phyloP scores from a whole-genome alignment of 2,329 filamentous ascomycete species.

The Myriosclerotinia scirpicola region DNA sequence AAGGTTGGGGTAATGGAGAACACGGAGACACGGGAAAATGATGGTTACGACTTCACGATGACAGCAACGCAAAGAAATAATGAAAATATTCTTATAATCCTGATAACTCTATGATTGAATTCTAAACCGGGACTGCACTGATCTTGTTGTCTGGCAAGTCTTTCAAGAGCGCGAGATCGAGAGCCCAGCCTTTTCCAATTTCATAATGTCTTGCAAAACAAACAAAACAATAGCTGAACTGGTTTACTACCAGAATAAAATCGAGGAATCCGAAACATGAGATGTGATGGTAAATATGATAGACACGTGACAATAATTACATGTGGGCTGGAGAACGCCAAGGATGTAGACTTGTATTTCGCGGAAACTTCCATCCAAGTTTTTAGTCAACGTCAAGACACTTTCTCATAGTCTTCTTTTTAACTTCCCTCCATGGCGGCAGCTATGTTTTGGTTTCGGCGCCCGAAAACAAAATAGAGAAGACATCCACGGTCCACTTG shows the following conservation, averaged over 20 bases:
- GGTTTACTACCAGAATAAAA: not conserved
- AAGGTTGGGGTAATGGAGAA: not conserved
- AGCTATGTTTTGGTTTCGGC: not conserved
- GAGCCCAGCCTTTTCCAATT: not conserved
- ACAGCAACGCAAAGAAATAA: not conserved
- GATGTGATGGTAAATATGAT: conserved; percentile 9
- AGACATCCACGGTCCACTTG: too few relatives aligned
- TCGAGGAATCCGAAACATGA: too few relatives aligned
- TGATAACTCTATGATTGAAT: not conserved
- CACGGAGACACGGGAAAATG: not conserved
- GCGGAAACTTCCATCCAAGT: not conserved
- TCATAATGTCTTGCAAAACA: not conserved
- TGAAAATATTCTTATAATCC: not conserved
- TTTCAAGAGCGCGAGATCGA: too few relatives aligned
- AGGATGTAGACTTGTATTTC: not conserved
- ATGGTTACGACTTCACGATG: conserved; percentile 9
- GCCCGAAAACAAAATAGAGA: too few relatives aligned
- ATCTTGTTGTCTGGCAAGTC: too few relatives aligned
- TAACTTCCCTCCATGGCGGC: not conserved
- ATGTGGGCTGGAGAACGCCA: not conserved
- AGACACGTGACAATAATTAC: not conserved
- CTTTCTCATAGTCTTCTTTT: not conserved
- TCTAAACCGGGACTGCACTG: too few relatives aligned
- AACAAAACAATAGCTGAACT: not conserved
- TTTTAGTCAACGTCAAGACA: not conserved